These are phyloP conservation scores for Trichodelitschia bisporula DNA, from an alignment of 495 filamentous ascomycete species.

Conservation along the genomic window DNA sequence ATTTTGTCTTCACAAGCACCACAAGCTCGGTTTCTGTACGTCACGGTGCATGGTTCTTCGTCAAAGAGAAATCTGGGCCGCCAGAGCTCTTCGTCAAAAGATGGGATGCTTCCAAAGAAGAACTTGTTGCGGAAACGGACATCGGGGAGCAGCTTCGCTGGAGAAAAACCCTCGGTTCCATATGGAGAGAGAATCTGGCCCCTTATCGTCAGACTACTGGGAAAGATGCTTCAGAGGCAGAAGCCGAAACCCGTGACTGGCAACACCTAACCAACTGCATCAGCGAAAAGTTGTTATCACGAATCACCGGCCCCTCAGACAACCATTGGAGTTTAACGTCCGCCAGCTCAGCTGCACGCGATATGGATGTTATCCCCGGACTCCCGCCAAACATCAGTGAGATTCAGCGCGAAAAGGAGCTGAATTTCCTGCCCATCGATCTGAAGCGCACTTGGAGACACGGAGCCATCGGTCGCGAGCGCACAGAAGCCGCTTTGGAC, in stretches of 20 bases:
- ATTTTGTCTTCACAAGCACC: conserved; percentile 29
- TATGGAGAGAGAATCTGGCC: conserved; percentile 19
- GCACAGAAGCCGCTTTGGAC: conserved; percentile 48
- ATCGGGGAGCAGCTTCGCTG: conserved; percentile 11
- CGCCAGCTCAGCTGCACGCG: conserved; percentile 20
- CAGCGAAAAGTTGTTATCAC: conserved; percentile 18
- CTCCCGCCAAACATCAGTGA: conserved; percentile 10
- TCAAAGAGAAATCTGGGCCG: conserved; percentile 11
- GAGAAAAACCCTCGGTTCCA: conserved; percentile 19
- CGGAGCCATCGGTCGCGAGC: conserved; percentile 42
- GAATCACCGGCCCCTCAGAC: conserved; percentile 20
- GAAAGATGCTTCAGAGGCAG: no score
- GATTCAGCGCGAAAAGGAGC: conserved; percentile 12
- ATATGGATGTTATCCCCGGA: conserved; percentile 19
- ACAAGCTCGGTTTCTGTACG: conserved; percentile 24
- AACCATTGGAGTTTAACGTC: conserved; percentile 27
- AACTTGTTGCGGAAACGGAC: conserved; percentile 12
- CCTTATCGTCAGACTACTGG: conserved; percentile 20
- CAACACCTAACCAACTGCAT: conserved; percentile 24
- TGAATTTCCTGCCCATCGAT: conserved; percentile 29
- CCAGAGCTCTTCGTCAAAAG: conserved; percentile 26
- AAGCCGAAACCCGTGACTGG: conserved; percentile 18
- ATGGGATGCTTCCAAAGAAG: conserved; percentile 24
- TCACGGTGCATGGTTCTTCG: conserved; percentile 33
- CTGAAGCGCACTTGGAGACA: conserved; percentile 37